Base-by-base conservation (phyloP, 257 asterid species). In the Lithospermum erythrorhizon region DNA sequence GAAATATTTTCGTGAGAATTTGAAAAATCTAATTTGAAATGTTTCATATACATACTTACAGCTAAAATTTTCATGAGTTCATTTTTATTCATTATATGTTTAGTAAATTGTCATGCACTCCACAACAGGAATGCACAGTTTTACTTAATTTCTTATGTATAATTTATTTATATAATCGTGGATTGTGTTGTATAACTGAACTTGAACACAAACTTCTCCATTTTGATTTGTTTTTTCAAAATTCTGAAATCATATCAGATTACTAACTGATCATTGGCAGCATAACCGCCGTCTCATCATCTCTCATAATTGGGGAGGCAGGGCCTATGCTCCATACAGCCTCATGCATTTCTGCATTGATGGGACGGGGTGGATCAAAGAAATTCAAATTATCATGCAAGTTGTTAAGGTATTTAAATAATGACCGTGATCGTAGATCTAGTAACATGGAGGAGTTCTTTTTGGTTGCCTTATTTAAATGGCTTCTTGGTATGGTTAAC, bases 291-390 rank as follows among this genome's bases (percentile, higher is more conserved):
- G 96, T 87, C 65, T 81, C 98, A 57, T 77, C 95, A 63, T 88
- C 98, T 63, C 94, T 91, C 59, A 70, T 80, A 67, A 68, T 91
- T 61, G 98, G 98, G 68, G 88, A 88, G 78, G 98, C 98, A 22
- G 95, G 96, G 59, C 95, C 98, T 35, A 79, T 91, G 98, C 94
- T 86, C 66, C 98, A 91, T 54, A 79, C 87, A 18, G 94, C 95
- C 69, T 94, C 98, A 57, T 87, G 96, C 76, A 62, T 91, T 66
- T 95, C 96, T 61, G 88, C 90, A 66, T 61, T 91, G 62, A 30
- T 83, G 73, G 84, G 95, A 47, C 88, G 85, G 80, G 91, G 95
- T 52, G 98, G 95, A 30, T 87, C 96, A 41, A 81, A 75, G 77
- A 91, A 78, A 68, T 82, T 68, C 51, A 23, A 81, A 65, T 61